Evolutionary conservation across 1,139 yeast genomes (phyloP).

Genomic region (Geotrichum aggregatum): DNA sequence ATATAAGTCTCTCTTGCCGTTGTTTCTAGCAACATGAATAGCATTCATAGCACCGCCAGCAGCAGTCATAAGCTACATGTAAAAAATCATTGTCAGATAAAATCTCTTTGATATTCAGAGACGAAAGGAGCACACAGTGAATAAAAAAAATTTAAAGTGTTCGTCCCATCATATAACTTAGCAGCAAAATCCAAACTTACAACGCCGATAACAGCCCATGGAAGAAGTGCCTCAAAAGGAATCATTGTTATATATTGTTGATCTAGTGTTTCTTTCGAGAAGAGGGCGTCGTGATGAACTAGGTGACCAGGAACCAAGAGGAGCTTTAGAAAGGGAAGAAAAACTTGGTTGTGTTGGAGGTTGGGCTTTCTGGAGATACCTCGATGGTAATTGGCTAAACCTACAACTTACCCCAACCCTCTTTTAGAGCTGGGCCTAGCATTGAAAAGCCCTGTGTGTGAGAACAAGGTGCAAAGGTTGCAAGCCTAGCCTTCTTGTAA

Average conservation of each 20-base stretch:
- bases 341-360: conserved; percentile 8
- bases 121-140: not conserved
- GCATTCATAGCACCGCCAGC: conserved; percentile 52
- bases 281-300: not conserved
- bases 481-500: no score
- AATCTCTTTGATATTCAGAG: no score
- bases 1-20: conserved; percentile 52
- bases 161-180: no score
- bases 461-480: no score
- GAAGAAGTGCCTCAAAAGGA: conserved; percentile 70
- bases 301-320: not conserved
- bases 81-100: not conserved
- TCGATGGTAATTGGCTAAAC: conserved; percentile 10
- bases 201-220: conserved; percentile 59
- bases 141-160: not conserved
- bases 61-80: conserved; percentile 43
- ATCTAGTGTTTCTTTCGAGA: no score
- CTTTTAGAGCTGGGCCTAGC: no score
- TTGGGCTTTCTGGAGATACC: conserved; percentile 14
- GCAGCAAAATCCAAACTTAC: conserved; percentile 35
- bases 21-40: conserved; percentile 49
- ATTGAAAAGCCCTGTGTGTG: no score
- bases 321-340: conserved; percentile 1
- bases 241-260: conserved; percentile 46
- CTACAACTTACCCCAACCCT: no score